Base-by-base conservation (phyloP, 148 eudicot genomes). In the Silene uniflora region DNA sequence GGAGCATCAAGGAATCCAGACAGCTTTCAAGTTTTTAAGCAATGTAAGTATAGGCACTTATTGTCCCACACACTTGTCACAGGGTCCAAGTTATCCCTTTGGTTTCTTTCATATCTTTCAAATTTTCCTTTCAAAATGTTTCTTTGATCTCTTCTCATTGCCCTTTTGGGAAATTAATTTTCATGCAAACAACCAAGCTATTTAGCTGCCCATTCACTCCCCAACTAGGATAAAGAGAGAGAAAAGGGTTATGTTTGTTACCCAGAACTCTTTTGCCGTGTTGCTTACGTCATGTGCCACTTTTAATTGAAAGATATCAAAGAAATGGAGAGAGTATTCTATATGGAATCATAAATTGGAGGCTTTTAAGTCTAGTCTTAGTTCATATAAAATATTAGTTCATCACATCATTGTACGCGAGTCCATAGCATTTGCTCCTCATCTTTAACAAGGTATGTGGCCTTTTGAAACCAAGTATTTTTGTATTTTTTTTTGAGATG, bases 11-110 rank as follows among this genome's bases (percentile, higher is more conserved):
- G 99, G 88, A 67, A 71, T 82, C 79, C 89, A 80, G 77, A 87
- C 77, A 63, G 97, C 99, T 79, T 95, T 88, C 75, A 93, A 86
- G 87, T 95, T 95, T 82, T 79, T 95, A 80, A 87, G 92, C 86
- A 92, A 81, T 88, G 99, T 95, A 88, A 74, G 92, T 70, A 17
- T 77, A 9, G 54, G 62, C 35, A 46, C 19, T 17, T 55, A 54
- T 71, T 71, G 58, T 52, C 17, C 10, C 14, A 3, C 62, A 73
- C 16, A 65, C 35, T 46, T 74, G 55, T 44, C 68, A 44, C 67
- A 58, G 46, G 54, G 11, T 62, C n/a, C 25, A 18, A 22, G 35
- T 44, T 19, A 14, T 56, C 14, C 32, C 16, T 52, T 52, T 52
- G 56, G 56, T 52, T 52, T 12, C 56, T 52, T 52, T 13, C 3